Evolutionary conservation across 2,329 filamentous ascomycete genomes (phyloP).

Genomic region (Chrysoporthe cubensis): DNA sequence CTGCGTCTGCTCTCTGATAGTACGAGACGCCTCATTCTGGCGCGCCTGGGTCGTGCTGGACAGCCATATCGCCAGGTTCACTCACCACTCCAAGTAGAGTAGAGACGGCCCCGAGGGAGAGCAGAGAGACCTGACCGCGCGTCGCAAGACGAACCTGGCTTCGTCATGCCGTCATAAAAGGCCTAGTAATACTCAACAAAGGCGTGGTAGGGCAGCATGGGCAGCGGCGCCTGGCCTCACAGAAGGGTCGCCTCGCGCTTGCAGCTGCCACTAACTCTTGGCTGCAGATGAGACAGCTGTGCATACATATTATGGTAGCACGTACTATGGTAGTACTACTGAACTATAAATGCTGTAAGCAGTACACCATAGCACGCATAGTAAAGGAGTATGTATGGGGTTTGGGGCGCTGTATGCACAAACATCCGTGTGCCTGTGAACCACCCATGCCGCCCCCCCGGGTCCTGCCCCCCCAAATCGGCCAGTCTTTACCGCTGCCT

Average conservation of each 20-base stretch:
- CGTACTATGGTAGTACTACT: no score
- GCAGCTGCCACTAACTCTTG: constrained; percentile 14
- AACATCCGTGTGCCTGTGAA: background rate
- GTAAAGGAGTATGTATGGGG: background rate
- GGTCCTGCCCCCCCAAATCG: background rate
- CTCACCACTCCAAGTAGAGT: no score
- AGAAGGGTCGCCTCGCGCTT: background rate
- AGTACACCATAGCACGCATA: no score
- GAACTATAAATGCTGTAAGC: no score
- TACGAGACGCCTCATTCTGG: no score
- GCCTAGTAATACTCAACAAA: background rate
- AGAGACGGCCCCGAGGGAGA: no score
- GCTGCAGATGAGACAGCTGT: constrained; percentile 9
- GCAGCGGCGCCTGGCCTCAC: constrained; percentile 1
- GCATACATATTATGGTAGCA: background rate
- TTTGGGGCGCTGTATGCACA: constrained; percentile 1
- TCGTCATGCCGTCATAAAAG: background rate
- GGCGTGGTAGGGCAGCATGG: background rate
- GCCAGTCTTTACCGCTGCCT: constrained; percentile 15
- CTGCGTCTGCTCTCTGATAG: background rate
- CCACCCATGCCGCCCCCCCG: background rate
- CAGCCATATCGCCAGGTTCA: no score
- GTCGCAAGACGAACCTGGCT: no score
- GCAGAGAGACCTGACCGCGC: no score
- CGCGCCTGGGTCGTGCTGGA: no score